Evolutionary conservation across 352 stramenopile genomes (phyloP).

Genomic region (Pythium aristosporum): DNA sequence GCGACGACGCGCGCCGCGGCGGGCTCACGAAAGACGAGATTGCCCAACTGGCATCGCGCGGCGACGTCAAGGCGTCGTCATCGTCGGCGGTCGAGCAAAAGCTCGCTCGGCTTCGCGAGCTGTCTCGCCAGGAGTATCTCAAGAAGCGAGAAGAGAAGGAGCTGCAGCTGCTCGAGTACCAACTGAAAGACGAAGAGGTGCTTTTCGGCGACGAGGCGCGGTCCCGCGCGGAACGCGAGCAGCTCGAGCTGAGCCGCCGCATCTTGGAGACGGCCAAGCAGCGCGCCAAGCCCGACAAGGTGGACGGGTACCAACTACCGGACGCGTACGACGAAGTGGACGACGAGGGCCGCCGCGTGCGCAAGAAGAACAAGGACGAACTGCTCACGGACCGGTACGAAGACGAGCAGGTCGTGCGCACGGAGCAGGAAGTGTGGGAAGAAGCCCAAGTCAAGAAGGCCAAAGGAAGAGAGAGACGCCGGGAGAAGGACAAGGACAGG

Average conservation of each 20-base stretch:
- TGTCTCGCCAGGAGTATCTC: slow-evolving; percentile 96
- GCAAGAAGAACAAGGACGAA: slow-evolving; percentile 92
- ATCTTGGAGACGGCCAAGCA: slow-evolving; percentile 90
- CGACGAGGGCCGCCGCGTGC: slow-evolving; percentile 85
- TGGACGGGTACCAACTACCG: slow-evolving; percentile 93
- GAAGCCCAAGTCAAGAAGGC: slow-evolving; percentile 94
- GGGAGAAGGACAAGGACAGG: slow-evolving; percentile 59
- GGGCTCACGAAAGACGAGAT: slow-evolving; percentile 80
- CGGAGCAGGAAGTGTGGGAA: slow-evolving; percentile 98
- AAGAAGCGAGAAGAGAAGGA: slow-evolving; percentile 98
- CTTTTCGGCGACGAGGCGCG: slow-evolving; percentile 80
- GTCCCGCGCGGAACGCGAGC: slow-evolving; percentile 80
- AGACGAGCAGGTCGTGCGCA: slow-evolving; percentile 90
- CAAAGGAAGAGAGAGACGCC: slow-evolving; percentile 49
- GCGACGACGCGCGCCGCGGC: slow-evolving; percentile 7
- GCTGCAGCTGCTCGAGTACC: slow-evolving; percentile 90
- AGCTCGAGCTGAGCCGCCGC: slow-evolving; percentile 81
- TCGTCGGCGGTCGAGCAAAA: slow-evolving; percentile 46
- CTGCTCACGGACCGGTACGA: slow-evolving; percentile 95
- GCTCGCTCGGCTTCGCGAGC: slow-evolving; percentile 79
- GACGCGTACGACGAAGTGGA: slow-evolving; percentile 95
- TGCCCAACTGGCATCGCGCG: slow-evolving; percentile 74
- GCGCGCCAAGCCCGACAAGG: slow-evolving; percentile 48
- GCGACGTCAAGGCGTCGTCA: slow-evolving; percentile 42
- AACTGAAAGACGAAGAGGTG: slow-evolving; percentile 75